Percentiles rank a stretch among this genome's conserved stretches.
Evolutionary conservation across 208 protist species (phyloP).

Genomic region (Trypanosoma brucei): DNA sequence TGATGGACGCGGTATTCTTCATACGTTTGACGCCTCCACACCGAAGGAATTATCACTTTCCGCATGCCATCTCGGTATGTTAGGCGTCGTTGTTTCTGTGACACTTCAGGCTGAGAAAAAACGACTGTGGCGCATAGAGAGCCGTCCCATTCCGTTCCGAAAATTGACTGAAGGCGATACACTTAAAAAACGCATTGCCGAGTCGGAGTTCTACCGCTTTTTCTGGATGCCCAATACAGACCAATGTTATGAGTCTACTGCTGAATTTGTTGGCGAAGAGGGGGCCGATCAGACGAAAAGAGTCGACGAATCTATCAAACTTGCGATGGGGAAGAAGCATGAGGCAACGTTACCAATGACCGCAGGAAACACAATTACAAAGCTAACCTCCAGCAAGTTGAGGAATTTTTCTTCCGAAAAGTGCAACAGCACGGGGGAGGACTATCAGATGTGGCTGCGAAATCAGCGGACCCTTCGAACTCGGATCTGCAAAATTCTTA

Average conservation of each 20-base stretch:
- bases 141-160: slow-evolving; percentile 33
- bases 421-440: neutral
- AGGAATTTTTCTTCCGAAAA: neutral
- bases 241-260: slow-evolving; percentile 67
- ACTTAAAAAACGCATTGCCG: slow-evolving; percentile 26
- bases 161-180: slow-evolving; percentile 29
- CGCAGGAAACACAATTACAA: too few species aligned
- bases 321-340: too few species aligned
- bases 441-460: slow-evolving; percentile 20
- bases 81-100: slow-evolving; percentile 64
- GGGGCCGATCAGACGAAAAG: too few species aligned
- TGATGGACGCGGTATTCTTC: slow-evolving; percentile 37
- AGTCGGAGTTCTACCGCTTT: slow-evolving; percentile 61
- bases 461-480: slow-evolving; percentile 6
- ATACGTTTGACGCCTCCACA: slow-evolving; percentile 18
- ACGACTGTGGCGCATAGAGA: slow-evolving; percentile 42
- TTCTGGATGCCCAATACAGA: slow-evolving; percentile 81
- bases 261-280: slow-evolving; percentile 22
- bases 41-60: slow-evolving; percentile 37
- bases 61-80: slow-evolving; percentile 58
- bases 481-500: slow-evolving; percentile 18
- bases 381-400: too few species aligned
- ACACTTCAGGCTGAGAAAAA: slow-evolving; percentile 48
- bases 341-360: too few species aligned
- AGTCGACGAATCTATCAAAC: too few species aligned